Evolutionary conservation across 768 basidiomycete genomes (phyloP).

Genomic region (Naganishia randhawae): DNA sequence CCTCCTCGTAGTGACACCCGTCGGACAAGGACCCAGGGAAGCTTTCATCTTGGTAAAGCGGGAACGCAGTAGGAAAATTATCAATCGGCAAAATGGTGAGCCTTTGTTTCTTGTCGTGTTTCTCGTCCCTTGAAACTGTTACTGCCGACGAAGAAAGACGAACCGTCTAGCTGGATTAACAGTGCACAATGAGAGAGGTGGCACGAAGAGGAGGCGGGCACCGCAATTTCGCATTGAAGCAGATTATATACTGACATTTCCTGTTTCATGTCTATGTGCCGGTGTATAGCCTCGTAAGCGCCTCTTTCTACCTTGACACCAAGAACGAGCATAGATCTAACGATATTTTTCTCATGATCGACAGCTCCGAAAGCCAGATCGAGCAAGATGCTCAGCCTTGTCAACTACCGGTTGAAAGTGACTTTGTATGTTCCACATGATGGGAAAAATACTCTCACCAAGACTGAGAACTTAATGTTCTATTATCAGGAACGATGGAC

Average conservation of each 20-base stretch:
- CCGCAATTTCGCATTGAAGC: neutral
- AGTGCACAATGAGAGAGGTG: neutral
- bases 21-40: neutral
- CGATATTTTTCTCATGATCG: neutral
- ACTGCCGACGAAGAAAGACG: neutral
- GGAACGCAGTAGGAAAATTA: conserved; percentile 1
- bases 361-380: conserved; percentile 85
- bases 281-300: conserved; percentile 10
- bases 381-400: conserved; percentile 93
- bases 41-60: neutral
- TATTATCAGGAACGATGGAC: conserved; percentile 65
- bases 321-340: neutral
- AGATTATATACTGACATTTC: neutral
- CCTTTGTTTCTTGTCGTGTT: neutral
- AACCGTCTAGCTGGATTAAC: too few species aligned
- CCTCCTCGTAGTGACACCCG: neutral
- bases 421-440: conserved; percentile 63
- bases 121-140: conserved; percentile 8
- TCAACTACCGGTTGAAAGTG: conserved; percentile 96
- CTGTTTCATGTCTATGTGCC: neutral
- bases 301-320: neutral
- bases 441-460: neutral
- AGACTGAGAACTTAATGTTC: neutral
- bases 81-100: conserved; percentile 18
- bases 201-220: neutral